phyloP scores from a whole-genome alignment of 345 rosid species.

The Corchorus olitorius region DNA sequence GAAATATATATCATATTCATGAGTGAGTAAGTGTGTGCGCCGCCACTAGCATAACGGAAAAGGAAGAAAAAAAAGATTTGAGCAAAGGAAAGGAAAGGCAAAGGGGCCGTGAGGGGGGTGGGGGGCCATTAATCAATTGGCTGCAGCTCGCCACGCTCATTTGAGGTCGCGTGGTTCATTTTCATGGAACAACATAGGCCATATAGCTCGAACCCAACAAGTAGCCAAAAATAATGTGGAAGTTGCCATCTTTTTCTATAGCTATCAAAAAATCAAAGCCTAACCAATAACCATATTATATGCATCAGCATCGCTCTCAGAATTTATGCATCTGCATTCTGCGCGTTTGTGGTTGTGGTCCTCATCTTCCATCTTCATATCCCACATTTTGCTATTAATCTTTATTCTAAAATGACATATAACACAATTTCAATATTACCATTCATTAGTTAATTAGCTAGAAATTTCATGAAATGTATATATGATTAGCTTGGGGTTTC shows the following conservation, averaged over 20 bases:
- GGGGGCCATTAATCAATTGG: too few species aligned
- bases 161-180: slow-evolving; percentile 3
- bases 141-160: neutral
- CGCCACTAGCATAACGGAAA: slow-evolving; percentile 26
- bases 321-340: slow-evolving; percentile 17
- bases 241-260: neutral
- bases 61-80: neutral
- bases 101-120: too few species aligned
- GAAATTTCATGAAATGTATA: too few species aligned
- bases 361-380: neutral
- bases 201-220: neutral
- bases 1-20: slow-evolving; percentile 4
- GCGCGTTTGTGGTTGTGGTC: too few species aligned
- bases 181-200: slow-evolving; percentile 2
- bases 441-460: too few species aligned
- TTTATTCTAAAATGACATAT: too few species aligned
- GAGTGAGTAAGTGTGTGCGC: slow-evolving; percentile 8
- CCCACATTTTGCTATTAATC: too few species aligned
- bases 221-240: neutral
- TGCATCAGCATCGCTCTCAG: slow-evolving; percentile 7
- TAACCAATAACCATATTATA: neutral
- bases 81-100: neutral
- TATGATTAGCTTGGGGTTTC: too few species aligned
- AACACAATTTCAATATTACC: too few species aligned
- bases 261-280: slow-evolving; percentile 1